phyloP scores from a whole-genome alignment of 2,329 filamentous ascomycete species.

The Pseudogymnoascus sp. region DNA sequence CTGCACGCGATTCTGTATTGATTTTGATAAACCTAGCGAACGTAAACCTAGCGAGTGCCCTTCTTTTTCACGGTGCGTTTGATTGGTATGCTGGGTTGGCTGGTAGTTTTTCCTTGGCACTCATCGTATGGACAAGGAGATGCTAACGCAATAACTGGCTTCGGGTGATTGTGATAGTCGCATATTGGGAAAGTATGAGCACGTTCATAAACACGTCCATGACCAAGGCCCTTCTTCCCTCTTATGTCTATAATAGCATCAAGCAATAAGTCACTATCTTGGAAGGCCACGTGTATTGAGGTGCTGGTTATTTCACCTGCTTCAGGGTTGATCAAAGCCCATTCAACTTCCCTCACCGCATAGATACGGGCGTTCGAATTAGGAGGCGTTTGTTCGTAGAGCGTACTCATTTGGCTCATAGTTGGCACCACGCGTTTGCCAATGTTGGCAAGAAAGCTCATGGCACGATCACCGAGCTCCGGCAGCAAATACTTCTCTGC shows the following conservation, averaged over 20 bases:
- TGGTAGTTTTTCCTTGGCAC: not conserved
- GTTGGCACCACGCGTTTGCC: not conserved
- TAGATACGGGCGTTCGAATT: not conserved
- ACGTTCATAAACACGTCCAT: constrained; percentile 8
- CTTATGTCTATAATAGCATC: not conserved
- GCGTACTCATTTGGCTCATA: not conserved
- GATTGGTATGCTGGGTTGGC: not conserved
- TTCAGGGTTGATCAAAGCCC: not conserved
- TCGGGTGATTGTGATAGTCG: not conserved
- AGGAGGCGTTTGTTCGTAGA: not conserved
- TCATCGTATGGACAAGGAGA: not conserved
- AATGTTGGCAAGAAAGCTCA: not conserved
- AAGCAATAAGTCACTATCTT: not conserved
- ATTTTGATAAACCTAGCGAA: not conserved
- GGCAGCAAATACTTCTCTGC: constrained; percentile 11
- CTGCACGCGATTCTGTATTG: not conserved
- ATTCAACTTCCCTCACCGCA: not conserved
- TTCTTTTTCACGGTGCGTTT: not conserved
- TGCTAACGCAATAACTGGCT: not conserved
- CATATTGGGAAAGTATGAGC: not conserved
- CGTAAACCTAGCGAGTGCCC: no score
- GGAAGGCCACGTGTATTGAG: not conserved
- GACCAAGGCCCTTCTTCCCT: not conserved
- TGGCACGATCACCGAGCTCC: constrained; percentile 11
- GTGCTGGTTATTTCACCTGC: not conserved